Evolutionary conservation across 2,329 filamentous ascomycete genomes (phyloP), one percentile per base, ranked within the genome.

Genomic region (Epicoccum nigrum): DNA sequence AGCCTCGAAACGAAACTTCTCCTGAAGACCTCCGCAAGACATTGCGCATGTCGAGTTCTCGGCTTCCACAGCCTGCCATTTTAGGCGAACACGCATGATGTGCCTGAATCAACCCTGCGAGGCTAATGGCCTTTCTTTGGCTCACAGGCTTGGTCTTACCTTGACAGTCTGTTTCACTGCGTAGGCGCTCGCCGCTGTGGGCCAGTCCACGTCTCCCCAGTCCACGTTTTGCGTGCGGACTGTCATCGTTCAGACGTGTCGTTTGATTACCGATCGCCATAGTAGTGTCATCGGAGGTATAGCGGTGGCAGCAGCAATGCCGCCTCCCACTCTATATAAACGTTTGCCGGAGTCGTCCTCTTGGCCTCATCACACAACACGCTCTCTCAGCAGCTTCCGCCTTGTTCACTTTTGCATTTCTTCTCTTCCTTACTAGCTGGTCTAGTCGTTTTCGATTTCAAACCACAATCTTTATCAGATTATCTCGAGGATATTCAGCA

Each of bases 251-350:
- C 56, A 69, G 64, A 60, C 59, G 50, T 34, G 27, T 34, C 45
- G 43, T 64, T 60, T 67, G 61, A 72, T 72, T 72, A 65, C 53
- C 40, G 68, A 65, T 63, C 55, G 39, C 39, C 54, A 48, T 52
- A 51, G 52, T 32, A 46, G 33, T 38, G 27, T 52, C 23, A 13
- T 41, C 19, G 54, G 50, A 51, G 35, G 23, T 16, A 38, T 37
- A 15, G 59, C 62, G 55, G 59, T 47, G 47, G 30, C 32, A 35
- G 32, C 15, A 21, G 48, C 43, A 43, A 52, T 43, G 32, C 49
- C 3, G 27, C 35, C 50, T 40, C 12, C 17, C 35, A 40, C 44
- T 27, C 34, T 58, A 65, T 71, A 71, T 69, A 72, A 68, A 52
- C 25, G 40, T 50, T 32, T 41, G 23, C 41, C 52, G 41, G 46